phyloP scores from a whole-genome alignment of 2,329 filamentous ascomycete genomes.

The Aspergillus costaricaensis region DNA sequence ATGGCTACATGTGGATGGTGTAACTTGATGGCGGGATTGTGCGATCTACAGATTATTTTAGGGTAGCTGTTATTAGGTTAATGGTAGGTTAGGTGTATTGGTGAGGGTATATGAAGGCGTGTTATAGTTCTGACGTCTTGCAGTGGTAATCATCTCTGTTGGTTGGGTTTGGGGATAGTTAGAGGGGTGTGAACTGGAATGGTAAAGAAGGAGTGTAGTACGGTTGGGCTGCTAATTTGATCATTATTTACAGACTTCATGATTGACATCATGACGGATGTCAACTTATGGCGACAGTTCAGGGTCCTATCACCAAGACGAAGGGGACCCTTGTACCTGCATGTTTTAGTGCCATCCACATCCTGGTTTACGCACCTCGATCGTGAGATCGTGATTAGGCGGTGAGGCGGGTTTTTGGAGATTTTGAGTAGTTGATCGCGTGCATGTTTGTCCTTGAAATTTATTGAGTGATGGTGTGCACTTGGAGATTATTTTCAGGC shows the following conservation, averaged over 20 bases:
- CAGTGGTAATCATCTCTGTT: too few species aligned
- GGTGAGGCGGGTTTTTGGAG: background rate
- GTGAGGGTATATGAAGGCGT: background rate
- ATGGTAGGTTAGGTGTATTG: background rate
- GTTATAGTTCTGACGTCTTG: background rate
- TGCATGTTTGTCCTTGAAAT: background rate
- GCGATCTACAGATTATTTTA: background rate
- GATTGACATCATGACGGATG: too few species aligned
- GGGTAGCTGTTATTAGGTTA: background rate
- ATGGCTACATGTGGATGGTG: background rate
- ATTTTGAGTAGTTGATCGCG: background rate
- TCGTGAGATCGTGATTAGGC: background rate
- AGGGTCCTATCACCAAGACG: background rate
- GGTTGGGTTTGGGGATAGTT: too few species aligned
- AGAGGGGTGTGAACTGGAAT: too few species aligned
- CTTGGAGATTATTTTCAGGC: background rate
- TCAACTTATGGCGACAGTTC: background rate
- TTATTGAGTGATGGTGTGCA: background rate
- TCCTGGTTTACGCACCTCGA: background rate
- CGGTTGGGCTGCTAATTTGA: background rate
- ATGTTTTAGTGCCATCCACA: conserved; percentile 1
- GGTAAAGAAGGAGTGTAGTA: too few species aligned
- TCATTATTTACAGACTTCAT: too few species aligned
- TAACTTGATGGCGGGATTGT: background rate
- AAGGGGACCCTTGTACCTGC: background rate